A percentile compares a stretch with the other conserved stretches of the same genome.
Conservation (phyloP, 2,329 filamentous ascomycete genomes). For the Monilinia polystroma region DNA sequence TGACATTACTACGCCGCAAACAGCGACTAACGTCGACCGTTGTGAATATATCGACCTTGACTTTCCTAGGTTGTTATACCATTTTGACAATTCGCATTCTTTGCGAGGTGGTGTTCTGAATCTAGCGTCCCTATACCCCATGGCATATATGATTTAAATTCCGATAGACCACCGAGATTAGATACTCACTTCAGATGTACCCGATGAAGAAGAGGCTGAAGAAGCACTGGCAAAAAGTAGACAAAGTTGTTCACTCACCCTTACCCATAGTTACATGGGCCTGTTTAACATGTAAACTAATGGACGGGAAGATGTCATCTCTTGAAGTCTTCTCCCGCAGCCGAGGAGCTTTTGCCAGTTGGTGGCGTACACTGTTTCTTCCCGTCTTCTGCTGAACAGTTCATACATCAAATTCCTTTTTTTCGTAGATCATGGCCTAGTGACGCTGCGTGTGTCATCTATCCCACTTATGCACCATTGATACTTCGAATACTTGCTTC, state of each 20-base stretch:
- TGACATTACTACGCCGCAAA: constrained; percentile 8
- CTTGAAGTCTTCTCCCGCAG: not conserved
- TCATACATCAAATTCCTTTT: constrained; percentile 15
- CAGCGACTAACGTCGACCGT: not conserved
- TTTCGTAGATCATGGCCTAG: constrained; percentile 7
- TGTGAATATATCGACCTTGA: not conserved
- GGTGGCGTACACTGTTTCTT: constrained; percentile 15
- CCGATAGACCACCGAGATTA: constrained; percentile 8
- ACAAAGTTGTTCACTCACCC: constrained; percentile 16
- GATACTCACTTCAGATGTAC: not conserved
- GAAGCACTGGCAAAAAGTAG: constrained; percentile 14
- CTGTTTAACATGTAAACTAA: constrained; percentile 17
- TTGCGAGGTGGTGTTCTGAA: not conserved
- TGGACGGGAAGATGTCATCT: constrained; percentile 17
- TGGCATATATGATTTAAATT: constrained; percentile 7
- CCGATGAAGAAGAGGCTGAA: not conserved
- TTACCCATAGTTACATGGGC: constrained; percentile 14
- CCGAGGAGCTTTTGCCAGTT: constrained; percentile 22
- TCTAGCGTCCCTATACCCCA: not conserved
- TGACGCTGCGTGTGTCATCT: constrained; percentile 7
- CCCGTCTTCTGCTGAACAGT: constrained; percentile 15
- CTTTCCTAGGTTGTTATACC: not conserved
- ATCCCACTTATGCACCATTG: constrained; percentile 23
- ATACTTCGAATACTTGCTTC: constrained; percentile 15
- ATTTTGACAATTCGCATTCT: not conserved